phyloP scores from a whole-genome alignment of 1,139 yeast species.

The Geotrichum bryndzae region DNA sequence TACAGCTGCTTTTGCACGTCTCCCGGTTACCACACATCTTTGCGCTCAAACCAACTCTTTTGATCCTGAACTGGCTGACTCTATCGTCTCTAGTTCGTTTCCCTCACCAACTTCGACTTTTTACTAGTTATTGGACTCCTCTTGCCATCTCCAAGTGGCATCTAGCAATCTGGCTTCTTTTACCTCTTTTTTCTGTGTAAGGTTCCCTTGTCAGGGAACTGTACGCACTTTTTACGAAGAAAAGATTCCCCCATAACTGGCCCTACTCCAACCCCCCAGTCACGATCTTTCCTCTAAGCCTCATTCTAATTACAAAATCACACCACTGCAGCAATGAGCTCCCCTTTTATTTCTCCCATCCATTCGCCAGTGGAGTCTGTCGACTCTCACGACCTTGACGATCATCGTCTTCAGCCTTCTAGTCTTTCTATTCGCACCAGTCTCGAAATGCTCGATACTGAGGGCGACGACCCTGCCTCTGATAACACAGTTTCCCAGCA shows the following conservation, averaged over 20 bases:
- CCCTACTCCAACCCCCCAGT: neutral
- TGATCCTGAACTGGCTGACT: neutral
- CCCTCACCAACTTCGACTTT: neutral
- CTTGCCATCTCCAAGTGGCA: slow-evolving; percentile 8
- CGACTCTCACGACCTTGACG: slow-evolving; percentile 26
- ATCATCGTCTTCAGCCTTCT: slow-evolving; percentile 33
- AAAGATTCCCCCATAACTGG: slow-evolving; percentile 16
- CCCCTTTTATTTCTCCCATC: slow-evolving; percentile 1
- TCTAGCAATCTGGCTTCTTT: slow-evolving; percentile 11
- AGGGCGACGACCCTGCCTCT: slow-evolving; percentile 9
- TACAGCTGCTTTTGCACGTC: neutral
- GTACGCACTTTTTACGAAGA: slow-evolving; percentile 12
- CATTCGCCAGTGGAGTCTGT: slow-evolving; percentile 12
- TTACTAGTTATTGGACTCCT: neutral
- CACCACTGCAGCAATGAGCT: neutral
- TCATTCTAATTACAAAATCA: neutral
- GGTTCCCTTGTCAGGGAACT: slow-evolving; percentile 18
- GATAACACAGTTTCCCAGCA: neutral
- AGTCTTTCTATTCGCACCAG: slow-evolving; percentile 26
- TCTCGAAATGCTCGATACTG: neutral
- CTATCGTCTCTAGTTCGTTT: neutral
- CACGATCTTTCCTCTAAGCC: neutral
- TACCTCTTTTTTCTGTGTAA: slow-evolving; percentile 4
- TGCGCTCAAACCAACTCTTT: neutral
- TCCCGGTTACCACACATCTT: neutral